Percentiles rank a stretch among this genome's conserved stretches.
Conservation (phyloP, 768 basidiomycete genomes). For the Pleurotus salmoneostramineus region DNA sequence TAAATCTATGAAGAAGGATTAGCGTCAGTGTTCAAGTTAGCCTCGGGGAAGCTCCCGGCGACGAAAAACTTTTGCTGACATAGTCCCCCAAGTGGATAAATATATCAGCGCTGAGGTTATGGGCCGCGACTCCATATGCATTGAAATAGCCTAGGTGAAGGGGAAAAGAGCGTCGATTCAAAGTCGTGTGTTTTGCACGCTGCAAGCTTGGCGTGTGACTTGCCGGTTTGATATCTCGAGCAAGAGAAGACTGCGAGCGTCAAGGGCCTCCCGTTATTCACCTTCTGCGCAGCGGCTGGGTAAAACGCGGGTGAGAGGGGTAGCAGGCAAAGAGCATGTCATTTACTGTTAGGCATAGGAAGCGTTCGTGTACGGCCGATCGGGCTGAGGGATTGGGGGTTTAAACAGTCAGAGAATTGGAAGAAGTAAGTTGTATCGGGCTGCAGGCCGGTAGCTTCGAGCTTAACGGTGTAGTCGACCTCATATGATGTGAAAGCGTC, state of each 20-base stretch:
- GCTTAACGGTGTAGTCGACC: slow-evolving; percentile 58
- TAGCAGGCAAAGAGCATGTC: background rate
- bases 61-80: slow-evolving; percentile 18
- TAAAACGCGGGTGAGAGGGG: background rate
- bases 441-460: slow-evolving; percentile 46
- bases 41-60: too few species aligned
- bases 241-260: slow-evolving; percentile 59
- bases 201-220: slow-evolving; percentile 4
- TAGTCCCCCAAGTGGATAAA: slow-evolving; percentile 61
- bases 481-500: slow-evolving; percentile 54
- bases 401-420: slow-evolving; percentile 52
- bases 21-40: too few species aligned
- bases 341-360: slow-evolving; percentile 39
- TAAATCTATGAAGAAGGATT: slow-evolving; percentile 34
- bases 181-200: background rate
- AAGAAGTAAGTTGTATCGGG: slow-evolving; percentile 55
- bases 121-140: slow-evolving; percentile 54
- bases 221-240: slow-evolving; percentile 49
- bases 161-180: background rate
- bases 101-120: slow-evolving; percentile 46
- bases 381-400: slow-evolving; percentile 36
- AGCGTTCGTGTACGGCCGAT: slow-evolving; percentile 51
- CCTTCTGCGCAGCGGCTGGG: slow-evolving; percentile 37
- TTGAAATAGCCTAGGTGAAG: slow-evolving; percentile 48
- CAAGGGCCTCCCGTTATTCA: slow-evolving; percentile 51